Conservation (phyloP, 108 stramenopile genomes). For the Schizochytrium sp. region DNA sequence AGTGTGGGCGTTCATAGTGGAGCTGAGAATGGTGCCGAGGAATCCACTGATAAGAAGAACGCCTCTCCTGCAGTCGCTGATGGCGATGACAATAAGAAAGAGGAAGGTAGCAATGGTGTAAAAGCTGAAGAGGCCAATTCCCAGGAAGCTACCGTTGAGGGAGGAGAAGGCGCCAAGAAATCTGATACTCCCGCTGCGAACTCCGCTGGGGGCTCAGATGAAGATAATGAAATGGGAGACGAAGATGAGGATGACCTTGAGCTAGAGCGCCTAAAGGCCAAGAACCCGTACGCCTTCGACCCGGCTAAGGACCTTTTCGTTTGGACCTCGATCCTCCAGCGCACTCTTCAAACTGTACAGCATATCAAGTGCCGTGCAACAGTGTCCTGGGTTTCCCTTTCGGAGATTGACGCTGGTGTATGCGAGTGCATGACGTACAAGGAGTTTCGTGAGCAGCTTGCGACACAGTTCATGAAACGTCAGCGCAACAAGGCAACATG, state of each 20-base stretch:
- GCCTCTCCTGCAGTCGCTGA: no score
- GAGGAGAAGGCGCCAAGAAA: no score
- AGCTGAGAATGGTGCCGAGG: not conserved
- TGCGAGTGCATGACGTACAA: constrained; percentile 73
- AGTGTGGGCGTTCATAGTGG: not conserved
- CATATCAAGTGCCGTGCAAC: constrained; percentile 22
- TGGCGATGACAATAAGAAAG: no score
- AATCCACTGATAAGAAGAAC: not conserved
- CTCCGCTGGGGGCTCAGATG: not conserved
- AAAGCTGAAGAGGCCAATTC: no score
- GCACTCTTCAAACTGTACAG: constrained; percentile 52
- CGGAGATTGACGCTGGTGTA: constrained; percentile 71
- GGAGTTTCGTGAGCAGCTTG: constrained; percentile 66
- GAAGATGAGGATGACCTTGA: not conserved
- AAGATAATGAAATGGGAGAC: not conserved
- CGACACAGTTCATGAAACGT: constrained; percentile 64
- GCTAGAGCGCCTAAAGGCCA: not conserved
- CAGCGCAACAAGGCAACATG: constrained; percentile 69
- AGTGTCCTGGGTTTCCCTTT: constrained; percentile 17
- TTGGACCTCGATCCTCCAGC: constrained; percentile 60
- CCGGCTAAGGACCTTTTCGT: constrained; percentile 54
- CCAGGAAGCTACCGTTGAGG: no score
- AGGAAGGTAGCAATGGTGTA: no score
- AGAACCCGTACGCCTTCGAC: constrained; percentile 47
- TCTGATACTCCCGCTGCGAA: not conserved